phyloP scores from a whole-genome alignment of 1,284 basidiomycete genomes.

The Xanthoconium separans region DNA sequence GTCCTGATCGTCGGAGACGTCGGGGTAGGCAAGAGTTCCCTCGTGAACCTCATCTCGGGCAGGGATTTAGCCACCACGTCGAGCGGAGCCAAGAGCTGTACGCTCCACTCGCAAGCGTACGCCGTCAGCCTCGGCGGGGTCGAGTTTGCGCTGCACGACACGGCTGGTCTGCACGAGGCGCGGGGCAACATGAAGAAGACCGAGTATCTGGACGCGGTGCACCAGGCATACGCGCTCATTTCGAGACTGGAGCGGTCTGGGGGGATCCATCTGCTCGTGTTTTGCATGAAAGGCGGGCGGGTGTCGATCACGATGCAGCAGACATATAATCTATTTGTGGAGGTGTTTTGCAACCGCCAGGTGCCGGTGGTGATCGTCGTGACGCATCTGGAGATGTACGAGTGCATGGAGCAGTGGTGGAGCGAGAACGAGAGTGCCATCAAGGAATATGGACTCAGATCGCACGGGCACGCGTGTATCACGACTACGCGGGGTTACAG shows the following conservation, averaged over 20 bases:
- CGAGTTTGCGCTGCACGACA: constrained; percentile 36
- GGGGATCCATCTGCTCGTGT: constrained; percentile 40
- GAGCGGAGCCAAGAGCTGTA: constrained; percentile 22
- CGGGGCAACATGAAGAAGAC: constrained; percentile 19
- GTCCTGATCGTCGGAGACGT: constrained; percentile 29
- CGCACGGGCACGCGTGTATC: constrained; percentile 28
- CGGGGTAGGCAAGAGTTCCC: constrained; percentile 34
- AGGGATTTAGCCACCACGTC: constrained; percentile 21
- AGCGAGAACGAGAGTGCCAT: constrained; percentile 23
- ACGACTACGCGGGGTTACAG: constrained; percentile 27
- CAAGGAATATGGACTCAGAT: constrained; percentile 24
- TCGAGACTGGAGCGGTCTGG: constrained; percentile 29
- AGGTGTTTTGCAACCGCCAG: constrained; percentile 28
- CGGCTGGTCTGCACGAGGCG: constrained; percentile 41
- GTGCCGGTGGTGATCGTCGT: constrained; percentile 38
- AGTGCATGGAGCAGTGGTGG: constrained; percentile 34
- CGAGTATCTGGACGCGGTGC: constrained; percentile 31
- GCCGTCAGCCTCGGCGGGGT: constrained; percentile 10
- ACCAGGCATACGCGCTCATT: constrained; percentile 34
- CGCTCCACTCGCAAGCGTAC: constrained; percentile 20
- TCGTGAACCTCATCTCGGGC: constrained; percentile 32
- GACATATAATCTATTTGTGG: constrained; percentile 33
- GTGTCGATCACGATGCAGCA: constrained; percentile 32
- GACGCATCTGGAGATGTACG: constrained; percentile 37
- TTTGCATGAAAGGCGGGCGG: constrained; percentile 37